Evolutionary conservation across 2,329 filamentous ascomycete species (phyloP), one percentile per base, ranked within the genome.

Genomic region (Xylariaceae sp.): DNA sequence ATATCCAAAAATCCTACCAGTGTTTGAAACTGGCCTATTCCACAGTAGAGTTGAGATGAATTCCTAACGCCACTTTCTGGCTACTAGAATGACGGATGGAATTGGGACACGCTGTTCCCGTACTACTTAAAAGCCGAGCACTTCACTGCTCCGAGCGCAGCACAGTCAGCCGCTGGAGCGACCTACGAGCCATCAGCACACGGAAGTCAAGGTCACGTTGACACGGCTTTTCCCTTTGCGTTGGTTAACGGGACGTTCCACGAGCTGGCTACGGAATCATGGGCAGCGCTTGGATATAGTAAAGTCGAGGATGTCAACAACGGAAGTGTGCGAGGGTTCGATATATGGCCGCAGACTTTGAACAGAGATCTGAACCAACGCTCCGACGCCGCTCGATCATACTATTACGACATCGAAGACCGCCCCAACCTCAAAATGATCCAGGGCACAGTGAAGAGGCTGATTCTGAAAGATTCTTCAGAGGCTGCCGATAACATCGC

Each of bases 121-220:
- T 78, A 79, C 53, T 73, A 75, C 56, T 73, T 70, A 31, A 71
- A 72, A 58, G 67, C 71, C 11, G 70, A 74, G 54, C 56, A 52
- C 2, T 69, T 71, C 36, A 62, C 63, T 1, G 40, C 57, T 0
- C 72, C 73, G 1, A 63, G 58, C 2, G 42, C 53, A 0, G 66
- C 62, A 32, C 71, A 75, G 52, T 48, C 52, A 1, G 59, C 56
- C 1, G 61, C 59, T 1, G 73, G 72, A 4, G 69, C 66, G 5
- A 64, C 60, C 9, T 72, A 66, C 43, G 55, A 68, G 18, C 47
- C 63, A 0, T 33, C 60, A 5, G 60, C 60, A 19, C 71, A 76
- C 44, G 72, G 71, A 5, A 44, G 51, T 5, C 39, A 53, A 1
- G 73, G 73, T 0, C 52, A 60, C 4, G 42, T 76, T 0, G 62